These are phyloP conservation scores for Poronia punctata DNA, from an alignment of 495 filamentous ascomycete species.

Conservation along the genomic window DNA sequence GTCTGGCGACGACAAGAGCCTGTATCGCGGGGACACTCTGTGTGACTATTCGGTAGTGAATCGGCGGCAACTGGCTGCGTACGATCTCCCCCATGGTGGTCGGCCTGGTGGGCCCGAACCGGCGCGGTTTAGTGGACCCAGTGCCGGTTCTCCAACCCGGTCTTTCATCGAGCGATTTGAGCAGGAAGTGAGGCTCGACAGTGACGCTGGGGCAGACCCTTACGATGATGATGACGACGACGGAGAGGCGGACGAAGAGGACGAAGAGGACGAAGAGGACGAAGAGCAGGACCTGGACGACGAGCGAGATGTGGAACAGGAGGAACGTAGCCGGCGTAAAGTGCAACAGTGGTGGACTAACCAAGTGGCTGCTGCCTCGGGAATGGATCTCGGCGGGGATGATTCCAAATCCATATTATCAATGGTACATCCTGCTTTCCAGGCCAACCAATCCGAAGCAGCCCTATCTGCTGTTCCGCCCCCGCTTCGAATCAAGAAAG, in stretches of 20 bases:
- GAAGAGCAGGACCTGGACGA: no score
- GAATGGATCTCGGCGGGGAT: not conserved
- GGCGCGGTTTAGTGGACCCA: slow-evolving; percentile 2
- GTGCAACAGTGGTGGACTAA: slow-evolving; percentile 20
- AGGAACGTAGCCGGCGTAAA: slow-evolving; percentile 11
- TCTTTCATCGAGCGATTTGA: slow-evolving; percentile 5
- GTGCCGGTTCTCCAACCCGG: not conserved
- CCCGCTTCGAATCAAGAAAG: slow-evolving; percentile 11
- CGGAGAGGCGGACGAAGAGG: slow-evolving; percentile 4
- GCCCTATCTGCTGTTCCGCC: slow-evolving; percentile 15
- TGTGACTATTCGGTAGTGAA: slow-evolving; percentile 6
- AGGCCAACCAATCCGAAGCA: slow-evolving; percentile 1
- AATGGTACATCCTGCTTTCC: slow-evolving; percentile 24
- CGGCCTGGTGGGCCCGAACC: slow-evolving; percentile 5
- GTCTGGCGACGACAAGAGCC: slow-evolving; percentile 5
- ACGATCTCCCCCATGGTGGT: not conserved
- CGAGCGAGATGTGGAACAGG: slow-evolving; percentile 8
- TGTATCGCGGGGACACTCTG: slow-evolving; percentile 22
- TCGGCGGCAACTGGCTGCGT: not conserved
- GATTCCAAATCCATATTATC: slow-evolving; percentile 18
- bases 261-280: not conserved
- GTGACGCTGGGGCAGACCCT: not conserved
- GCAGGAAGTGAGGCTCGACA: not conserved
- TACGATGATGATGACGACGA: slow-evolving; percentile 5
- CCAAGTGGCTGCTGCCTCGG: slow-evolving; percentile 1